These are phyloP conservation scores for Urostyla sp. DNA, from an alignment of 73 alveolate genomes.

Conservation along the genomic window DNA sequence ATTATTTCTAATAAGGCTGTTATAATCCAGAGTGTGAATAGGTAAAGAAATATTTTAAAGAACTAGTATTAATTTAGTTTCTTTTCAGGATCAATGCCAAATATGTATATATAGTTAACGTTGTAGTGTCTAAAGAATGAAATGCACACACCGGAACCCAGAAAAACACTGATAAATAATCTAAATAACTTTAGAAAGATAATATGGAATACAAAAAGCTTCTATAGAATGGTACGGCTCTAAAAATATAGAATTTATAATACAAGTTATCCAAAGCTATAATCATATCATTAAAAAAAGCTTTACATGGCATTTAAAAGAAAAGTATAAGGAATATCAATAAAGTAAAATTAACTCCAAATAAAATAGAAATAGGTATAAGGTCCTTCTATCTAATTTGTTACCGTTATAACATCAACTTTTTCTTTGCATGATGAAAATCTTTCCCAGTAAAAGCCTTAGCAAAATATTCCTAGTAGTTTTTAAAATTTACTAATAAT, in stretches of 20 bases:
- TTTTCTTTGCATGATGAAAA: background rate
- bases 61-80: conserved; percentile 58
- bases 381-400: conserved; percentile 10
- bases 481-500: conserved; percentile 3
- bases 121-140: conserved; percentile 63
- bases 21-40: conserved; percentile 2
- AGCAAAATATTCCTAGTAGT: conserved; percentile 7
- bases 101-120: conserved; percentile 77
- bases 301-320: background rate
- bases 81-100: conserved; percentile 73
- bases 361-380: background rate
- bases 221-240: conserved; percentile 32
- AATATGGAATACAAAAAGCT: too few species aligned
- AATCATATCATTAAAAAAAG: background rate
- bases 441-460: conserved; percentile 26
- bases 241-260: background rate
- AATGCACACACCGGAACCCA: conserved; percentile 67
- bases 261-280: background rate
- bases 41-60: background rate
- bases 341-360: background rate
- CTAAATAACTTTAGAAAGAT: too few species aligned
- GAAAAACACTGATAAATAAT: conserved; percentile 21
- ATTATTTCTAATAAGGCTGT: conserved; percentile 5
- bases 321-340: background rate
- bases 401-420: background rate